These are phyloP conservation scores for Aspergillus brasiliensis DNA, from an alignment of 2,329 filamentous ascomycete genomes.

Conservation along the genomic window DNA sequence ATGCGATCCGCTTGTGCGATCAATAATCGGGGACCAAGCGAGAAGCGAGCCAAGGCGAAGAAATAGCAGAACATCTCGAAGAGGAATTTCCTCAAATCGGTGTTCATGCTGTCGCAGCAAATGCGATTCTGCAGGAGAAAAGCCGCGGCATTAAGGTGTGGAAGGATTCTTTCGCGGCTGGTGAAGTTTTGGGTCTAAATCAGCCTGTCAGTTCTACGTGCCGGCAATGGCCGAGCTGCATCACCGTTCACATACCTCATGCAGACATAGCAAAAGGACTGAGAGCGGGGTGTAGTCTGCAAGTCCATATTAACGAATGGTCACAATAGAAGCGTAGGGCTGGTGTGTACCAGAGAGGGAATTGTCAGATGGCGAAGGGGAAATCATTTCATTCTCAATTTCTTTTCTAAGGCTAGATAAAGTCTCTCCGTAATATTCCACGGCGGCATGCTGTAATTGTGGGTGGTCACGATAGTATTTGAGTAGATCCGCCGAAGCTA, in stretches of 20 bases:
- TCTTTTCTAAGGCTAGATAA: not conserved
- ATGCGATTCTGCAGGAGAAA: conserved; percentile 3
- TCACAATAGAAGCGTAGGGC: not conserved
- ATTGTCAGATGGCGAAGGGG: not conserved
- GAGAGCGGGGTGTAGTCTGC: conserved; percentile 9
- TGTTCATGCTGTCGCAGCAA: not conserved
- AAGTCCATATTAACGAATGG: not conserved
- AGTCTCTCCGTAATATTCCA: conserved; percentile 10
- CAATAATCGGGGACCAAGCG: not conserved
- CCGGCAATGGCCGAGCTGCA: too few species aligned
- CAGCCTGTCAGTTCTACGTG: not conserved
- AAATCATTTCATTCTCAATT: not conserved
- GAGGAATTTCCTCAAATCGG: not conserved
- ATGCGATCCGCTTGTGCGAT: not conserved
- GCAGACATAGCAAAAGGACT: conserved; percentile 10
- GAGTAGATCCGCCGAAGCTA: conserved; percentile 7
- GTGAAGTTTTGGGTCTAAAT: conserved; percentile 12
- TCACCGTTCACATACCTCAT: conserved; percentile 3
- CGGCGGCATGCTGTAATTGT: not conserved
- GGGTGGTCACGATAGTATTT: conserved; percentile 7
- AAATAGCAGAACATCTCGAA: conserved; percentile 15
- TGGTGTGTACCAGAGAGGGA: not conserved
- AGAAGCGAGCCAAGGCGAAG: conserved; percentile 8
- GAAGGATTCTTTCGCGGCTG: conserved; percentile 1
- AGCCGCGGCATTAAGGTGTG: conserved; percentile 14